Percentiles rank a stretch among this genome's conserved stretches.
Conservation (phyloP, 2,329 filamentous ascomycete genomes). For the Bipolaris cookei region DNA sequence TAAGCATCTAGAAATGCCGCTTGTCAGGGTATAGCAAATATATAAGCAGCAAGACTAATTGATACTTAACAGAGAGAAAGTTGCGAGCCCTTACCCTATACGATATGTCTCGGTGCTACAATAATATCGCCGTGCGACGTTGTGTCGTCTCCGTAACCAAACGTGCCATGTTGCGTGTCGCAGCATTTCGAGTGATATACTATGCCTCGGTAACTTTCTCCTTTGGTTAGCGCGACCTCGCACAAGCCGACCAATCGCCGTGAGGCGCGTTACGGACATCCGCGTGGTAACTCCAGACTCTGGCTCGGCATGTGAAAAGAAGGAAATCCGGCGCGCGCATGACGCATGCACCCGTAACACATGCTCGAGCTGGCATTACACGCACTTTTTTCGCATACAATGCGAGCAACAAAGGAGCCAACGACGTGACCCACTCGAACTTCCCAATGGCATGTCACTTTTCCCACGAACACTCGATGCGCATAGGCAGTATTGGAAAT, state of each 20-base stretch:
- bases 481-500: too few species aligned
- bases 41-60: not conserved
- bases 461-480: too few species aligned
- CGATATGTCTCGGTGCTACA: not conserved
- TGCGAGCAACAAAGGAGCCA: too few species aligned
- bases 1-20: not conserved
- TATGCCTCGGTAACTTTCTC: slow-evolving; percentile 6
- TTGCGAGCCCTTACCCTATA: too few species aligned
- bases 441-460: too few species aligned
- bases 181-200: too few species aligned
- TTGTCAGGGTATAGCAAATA: not conserved
- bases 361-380: too few species aligned
- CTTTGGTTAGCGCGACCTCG: slow-evolving; percentile 1
- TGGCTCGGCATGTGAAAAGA: not conserved
- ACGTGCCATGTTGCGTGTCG: not conserved
- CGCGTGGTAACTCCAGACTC: not conserved
- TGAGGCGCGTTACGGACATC: not conserved
- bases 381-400: too few species aligned
- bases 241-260: slow-evolving; percentile 15
- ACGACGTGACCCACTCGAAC: too few species aligned
- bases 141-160: not conserved
- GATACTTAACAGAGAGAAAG: not conserved
- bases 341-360: not conserved
- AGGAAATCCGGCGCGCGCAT: not conserved
- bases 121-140: not conserved